Evolutionary conservation across 495 filamentous ascomycete species (phyloP), one percentile per base, ranked within the genome.

Genomic region (Penicillium robsamsonii): DNA sequence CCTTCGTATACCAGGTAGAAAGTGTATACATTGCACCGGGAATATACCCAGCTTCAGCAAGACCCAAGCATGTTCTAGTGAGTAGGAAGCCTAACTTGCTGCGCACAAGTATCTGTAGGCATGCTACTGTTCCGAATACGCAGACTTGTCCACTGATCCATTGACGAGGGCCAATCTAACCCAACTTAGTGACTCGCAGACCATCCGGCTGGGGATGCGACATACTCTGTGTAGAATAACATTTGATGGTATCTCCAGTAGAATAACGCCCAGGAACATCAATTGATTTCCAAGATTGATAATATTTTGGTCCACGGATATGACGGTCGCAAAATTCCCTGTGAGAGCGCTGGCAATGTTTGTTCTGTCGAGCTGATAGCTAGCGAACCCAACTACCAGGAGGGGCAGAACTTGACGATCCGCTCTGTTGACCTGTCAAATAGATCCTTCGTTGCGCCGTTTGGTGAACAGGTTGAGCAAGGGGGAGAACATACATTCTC

Each of bases 31-130:
- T 71, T 1, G 75, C 70, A 8, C 74, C 81, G 0, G 81, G 81
- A n/a, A 83, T 83, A 59, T 81, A 85, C 1, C 81, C 81, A 0
- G 79, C 75, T 50, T 84, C 82, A 24, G 73, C 73, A 25, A 81
- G 70, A 10, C 79, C 81, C 10, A 83, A 71, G 0, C 82, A 56
- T 0, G 76, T 35, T 29, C 82, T 67, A 0, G 75, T 80, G 0
- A 67, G 41, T 0, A 82, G 59, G 49, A 76, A 84, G 0, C 73
- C 69, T 0, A 58, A 70, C 15, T 70, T 63, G 17, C 78, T 70
- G 5, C 73, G 74, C 50, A 81, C 68, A 46, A 84, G 81, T 1
- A 79, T 67, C 57, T 85, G 82, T 22, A 82, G 70, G 2, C 72
- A 72, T 2, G 77, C 79, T 1, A 84, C 70, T 4, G 80, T 15